Evolutionary conservation across 108 stramenopile genomes (phyloP), one percentile per base, ranked within the genome.

Genomic region (Skeletonema marinoi): DNA sequence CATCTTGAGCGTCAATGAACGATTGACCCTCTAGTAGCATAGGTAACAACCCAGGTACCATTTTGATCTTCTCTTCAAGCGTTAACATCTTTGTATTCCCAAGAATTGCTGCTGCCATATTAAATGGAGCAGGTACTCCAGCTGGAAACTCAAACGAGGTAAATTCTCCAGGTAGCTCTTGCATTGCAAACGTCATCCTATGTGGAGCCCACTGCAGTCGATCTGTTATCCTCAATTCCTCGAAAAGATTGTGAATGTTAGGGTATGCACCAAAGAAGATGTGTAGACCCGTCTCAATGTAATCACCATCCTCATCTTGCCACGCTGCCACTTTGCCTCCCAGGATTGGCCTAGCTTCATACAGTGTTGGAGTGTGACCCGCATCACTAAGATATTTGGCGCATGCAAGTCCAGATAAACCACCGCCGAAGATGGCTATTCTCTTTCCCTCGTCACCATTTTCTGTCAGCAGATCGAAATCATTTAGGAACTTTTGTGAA

Each of bases 121-220:
- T 98, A 81, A 98, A 96, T 13, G 98, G 98, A 17, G 98, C 98
- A 1, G 98, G 98, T 29, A 98, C 96, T 8, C 96, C 94, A 6
- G 94, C 92, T 33, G 97, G 96, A 81, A 98, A 98, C 54, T 98
- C 96, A 72, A 98, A 98, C 17, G 96, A 94, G 11, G 97, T 97
- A 80, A 98, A 98, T 89, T 98, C 96, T 35, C 97, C 97, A 3
- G 97, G 97, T 0, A 95, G 77, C 68, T 95, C 92, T 68, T 97
- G 96, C 98, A 98, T 98, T 39, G 98, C 98, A 71, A 98, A 98
- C 51, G 98, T 97, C 97, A 98, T 98, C 70, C 95, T 91, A 81
- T 98, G 98, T 21, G 96, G 92, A 81, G 98, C 98, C 98, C 98
- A 98, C 75, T 98, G 98, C 68, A 98, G 76, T 41, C 96, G 91